phyloP scores from a whole-genome alignment of 441 rosid species.

The Gossypium trilobum region DNA sequence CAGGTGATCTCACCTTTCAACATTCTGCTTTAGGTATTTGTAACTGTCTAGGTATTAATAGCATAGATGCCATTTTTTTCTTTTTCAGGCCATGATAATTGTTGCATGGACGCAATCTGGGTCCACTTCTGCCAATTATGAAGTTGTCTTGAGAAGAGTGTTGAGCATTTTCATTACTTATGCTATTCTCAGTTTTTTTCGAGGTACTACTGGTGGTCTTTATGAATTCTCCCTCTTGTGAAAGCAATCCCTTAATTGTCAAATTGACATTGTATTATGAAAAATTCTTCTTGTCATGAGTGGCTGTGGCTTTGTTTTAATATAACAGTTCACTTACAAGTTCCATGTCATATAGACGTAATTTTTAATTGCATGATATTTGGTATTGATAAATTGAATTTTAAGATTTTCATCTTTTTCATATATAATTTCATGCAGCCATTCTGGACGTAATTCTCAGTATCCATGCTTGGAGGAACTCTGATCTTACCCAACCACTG shows the following conservation, averaged over 20 bases:
- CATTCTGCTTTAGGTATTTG: slow-evolving; percentile 17
- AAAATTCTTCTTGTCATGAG: neutral
- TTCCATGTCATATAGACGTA: slow-evolving; percentile 4
- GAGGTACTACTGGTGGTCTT: slow-evolving; percentile 41
- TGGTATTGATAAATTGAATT: neutral
- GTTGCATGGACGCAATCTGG: slow-evolving; percentile 73
- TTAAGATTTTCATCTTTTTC: slow-evolving; percentile 1
- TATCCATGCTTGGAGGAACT: slow-evolving; percentile 77
- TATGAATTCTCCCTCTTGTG: neutral
- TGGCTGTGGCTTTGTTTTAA: neutral
- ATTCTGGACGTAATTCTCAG: slow-evolving; percentile 73
- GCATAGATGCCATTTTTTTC: slow-evolving; percentile 18
- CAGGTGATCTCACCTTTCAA: slow-evolving; percentile 40
- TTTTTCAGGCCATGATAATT: slow-evolving; percentile 77
- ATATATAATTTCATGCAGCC: slow-evolving; percentile 40
- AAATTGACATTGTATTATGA: neutral
- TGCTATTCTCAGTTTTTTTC: slow-evolving; percentile 73
- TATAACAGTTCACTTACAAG: slow-evolving; percentile 3
- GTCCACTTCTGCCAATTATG: slow-evolving; percentile 31
- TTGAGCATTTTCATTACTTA: slow-evolving; percentile 83
- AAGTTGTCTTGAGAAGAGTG: slow-evolving; percentile 51
- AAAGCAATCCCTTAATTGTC: slow-evolving; percentile 4
- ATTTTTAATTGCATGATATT: neutral
- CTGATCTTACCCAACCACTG: slow-evolving; percentile 60
- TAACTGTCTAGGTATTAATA: slow-evolving; percentile 14